Evolutionary conservation across 345 rosid genomes (phyloP).

Genomic region (Boechera divaricarpa): DNA sequence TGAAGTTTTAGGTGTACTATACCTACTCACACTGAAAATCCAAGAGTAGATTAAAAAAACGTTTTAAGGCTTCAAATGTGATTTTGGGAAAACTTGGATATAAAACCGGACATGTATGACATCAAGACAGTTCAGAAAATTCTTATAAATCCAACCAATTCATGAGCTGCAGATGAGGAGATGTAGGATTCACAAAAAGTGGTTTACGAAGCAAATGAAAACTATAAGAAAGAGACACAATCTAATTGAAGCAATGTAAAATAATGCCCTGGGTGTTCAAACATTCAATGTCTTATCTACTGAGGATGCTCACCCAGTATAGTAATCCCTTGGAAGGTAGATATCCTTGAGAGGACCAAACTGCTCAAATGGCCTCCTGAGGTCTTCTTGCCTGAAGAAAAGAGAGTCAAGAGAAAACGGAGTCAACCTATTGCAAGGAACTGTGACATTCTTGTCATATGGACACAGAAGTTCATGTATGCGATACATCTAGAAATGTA

Average conservation of each 20-base stretch:
- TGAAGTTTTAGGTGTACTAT: conserved; percentile 16
- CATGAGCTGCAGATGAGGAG: conserved; percentile 3
- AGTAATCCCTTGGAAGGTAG: conserved; percentile 88
- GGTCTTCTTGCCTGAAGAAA: conserved; percentile 77
- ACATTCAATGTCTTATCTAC: neutral
- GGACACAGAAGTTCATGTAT: neutral
- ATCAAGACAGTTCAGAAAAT: neutral
- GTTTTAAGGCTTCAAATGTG: neutral
- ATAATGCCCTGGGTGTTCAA: neutral
- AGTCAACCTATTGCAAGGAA: neutral
- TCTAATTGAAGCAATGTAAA: conserved; percentile 8
- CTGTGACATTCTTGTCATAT: neutral
- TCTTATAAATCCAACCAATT: conserved; percentile 2
- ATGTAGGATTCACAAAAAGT: conserved; percentile 8
- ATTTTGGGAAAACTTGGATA: neutral
- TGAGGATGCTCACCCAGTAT: conserved; percentile 73
- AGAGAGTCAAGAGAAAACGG: neutral
- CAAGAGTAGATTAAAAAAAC: neutral
- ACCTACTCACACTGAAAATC: neutral
- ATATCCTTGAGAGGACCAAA: conserved; percentile 91
- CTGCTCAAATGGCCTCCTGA: conserved; percentile 80
- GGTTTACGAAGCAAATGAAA: conserved; percentile 1
- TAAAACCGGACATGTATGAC: neutral
- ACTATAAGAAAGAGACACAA: neutral
- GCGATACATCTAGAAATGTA: neutral